Evolutionary conservation across 2,329 filamentous ascomycete genomes (phyloP).

Genomic region (Fusarium compactum): DNA sequence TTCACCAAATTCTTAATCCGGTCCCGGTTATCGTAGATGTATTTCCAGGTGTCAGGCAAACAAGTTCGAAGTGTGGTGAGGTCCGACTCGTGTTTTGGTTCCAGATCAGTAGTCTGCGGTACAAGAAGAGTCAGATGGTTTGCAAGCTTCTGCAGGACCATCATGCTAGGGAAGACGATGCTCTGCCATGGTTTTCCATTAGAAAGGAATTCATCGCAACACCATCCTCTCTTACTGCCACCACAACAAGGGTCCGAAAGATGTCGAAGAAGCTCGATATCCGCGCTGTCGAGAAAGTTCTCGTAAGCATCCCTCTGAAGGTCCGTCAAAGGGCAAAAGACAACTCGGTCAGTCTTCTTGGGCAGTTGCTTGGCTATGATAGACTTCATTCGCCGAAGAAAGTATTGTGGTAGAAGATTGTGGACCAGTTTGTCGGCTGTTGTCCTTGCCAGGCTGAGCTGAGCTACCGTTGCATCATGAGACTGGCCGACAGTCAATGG

Average conservation of each 20-base stretch:
- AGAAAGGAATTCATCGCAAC: conserved; percentile 73
- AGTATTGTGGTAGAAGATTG: conserved; percentile 89
- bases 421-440: conserved; percentile 87
- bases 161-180: conserved; percentile 87
- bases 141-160: conserved; percentile 85
- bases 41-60: conserved; percentile 79
- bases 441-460: conserved; percentile 83
- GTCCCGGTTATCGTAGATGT: conserved; percentile 80
- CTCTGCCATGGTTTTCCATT: conserved; percentile 77
- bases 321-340: conserved; percentile 92
- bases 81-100: conserved; percentile 82
- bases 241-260: conserved; percentile 77
- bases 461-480: conserved; percentile 86
- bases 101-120: conserved; percentile 71
- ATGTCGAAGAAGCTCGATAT: conserved; percentile 75
- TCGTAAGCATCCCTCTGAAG: conserved; percentile 86
- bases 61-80: conserved; percentile 79
- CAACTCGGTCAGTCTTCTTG: conserved; percentile 92
- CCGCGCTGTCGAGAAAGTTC: conserved; percentile 77
- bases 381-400: conserved; percentile 91
- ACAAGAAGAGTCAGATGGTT: conserved; percentile 94
- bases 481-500: conserved; percentile 90
- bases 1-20: conserved; percentile 85
- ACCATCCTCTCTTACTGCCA: conserved; percentile 78
- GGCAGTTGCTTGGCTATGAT: conserved; percentile 93